A percentile compares a stretch with the other conserved stretches of the same genome.
phyloP scores from a whole-genome alignment of 805 yeast species.

The Alloascoidea hylecoeti region DNA sequence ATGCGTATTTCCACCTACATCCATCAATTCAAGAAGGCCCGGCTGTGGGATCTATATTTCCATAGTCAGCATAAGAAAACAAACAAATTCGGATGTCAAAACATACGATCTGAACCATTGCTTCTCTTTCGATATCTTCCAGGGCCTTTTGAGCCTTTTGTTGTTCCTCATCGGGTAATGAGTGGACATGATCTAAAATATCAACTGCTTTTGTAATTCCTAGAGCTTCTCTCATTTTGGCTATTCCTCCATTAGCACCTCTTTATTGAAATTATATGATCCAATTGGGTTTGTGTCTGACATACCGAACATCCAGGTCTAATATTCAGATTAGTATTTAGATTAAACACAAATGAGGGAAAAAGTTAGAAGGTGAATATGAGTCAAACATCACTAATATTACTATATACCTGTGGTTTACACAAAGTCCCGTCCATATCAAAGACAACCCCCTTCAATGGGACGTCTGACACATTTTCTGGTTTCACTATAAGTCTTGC shows the following conservation, averaged over 20 bases:
- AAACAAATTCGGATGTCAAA: neutral
- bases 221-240: constrained; percentile 45
- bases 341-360: too few species aligned
- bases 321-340: neutral
- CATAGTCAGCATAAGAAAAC: too few species aligned
- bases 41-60: constrained; percentile 18
- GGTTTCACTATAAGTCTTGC: constrained; percentile 10
- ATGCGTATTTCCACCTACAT: constrained; percentile 10
- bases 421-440: constrained; percentile 77
- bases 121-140: constrained; percentile 39
- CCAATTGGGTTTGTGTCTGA: neutral
- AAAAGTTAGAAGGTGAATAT: neutral
- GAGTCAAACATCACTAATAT: neutral
- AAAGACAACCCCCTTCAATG: constrained; percentile 41
- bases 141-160: constrained; percentile 30
- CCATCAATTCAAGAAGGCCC: constrained; percentile 30
- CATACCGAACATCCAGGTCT: constrained; percentile 33
- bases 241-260: constrained; percentile 9
- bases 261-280: neutral
- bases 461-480: constrained; percentile 12
- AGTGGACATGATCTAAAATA: constrained; percentile 34
- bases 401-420: constrained; percentile 24
- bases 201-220: constrained; percentile 33
- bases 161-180: constrained; percentile 24
- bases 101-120: constrained; percentile 40